Conservation (phyloP, 2,329 filamentous ascomycete genomes). For the Blastomyces parvus region DNA sequence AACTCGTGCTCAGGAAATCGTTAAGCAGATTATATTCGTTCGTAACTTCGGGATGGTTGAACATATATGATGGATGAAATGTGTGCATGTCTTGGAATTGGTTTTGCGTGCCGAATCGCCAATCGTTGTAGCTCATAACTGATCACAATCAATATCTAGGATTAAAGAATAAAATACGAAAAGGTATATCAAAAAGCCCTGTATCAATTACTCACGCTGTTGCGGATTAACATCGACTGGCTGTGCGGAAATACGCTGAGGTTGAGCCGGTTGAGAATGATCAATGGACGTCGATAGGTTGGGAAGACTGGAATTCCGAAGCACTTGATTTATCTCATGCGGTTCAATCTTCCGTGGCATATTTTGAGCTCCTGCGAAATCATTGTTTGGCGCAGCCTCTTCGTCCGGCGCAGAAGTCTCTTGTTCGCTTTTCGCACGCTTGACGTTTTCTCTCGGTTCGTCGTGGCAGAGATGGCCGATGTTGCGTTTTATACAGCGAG, state of each 20-base stretch:
- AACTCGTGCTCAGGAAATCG: slow-evolving; percentile 86
- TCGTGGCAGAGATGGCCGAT: slow-evolving; percentile 98
- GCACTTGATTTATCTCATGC: slow-evolving; percentile 43
- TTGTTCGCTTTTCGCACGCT: slow-evolving; percentile 63
- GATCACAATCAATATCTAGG: slow-evolving; percentile 24
- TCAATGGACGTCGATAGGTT: slow-evolving; percentile 42
- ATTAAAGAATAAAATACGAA: not conserved
- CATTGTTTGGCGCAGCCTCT: slow-evolving; percentile 39
- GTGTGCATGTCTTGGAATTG: slow-evolving; percentile 91
- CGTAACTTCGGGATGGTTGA: slow-evolving; percentile 83
- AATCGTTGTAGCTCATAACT: slow-evolving; percentile 79
- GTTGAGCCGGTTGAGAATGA: slow-evolving; percentile 55
- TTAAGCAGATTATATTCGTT: slow-evolving; percentile 96
- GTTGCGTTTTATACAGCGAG: slow-evolving; percentile 94
- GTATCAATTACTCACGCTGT: slow-evolving; percentile 54
- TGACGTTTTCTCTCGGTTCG: slow-evolving; percentile 80
- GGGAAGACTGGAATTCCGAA: slow-evolving; percentile 34
- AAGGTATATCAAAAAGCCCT: not conserved
- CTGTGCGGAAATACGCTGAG: slow-evolving; percentile 56
- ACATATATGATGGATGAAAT: slow-evolving; percentile 91
- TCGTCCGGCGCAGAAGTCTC: slow-evolving; percentile 52
- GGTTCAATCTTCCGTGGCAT: slow-evolving; percentile 49
- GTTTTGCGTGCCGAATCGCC: slow-evolving; percentile 61
- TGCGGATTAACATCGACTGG: slow-evolving; percentile 56
- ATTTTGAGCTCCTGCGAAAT: slow-evolving; percentile 36